Evolutionary conservation across 495 filamentous ascomycete species (phyloP).

Genomic region (Collariella sp.): DNA sequence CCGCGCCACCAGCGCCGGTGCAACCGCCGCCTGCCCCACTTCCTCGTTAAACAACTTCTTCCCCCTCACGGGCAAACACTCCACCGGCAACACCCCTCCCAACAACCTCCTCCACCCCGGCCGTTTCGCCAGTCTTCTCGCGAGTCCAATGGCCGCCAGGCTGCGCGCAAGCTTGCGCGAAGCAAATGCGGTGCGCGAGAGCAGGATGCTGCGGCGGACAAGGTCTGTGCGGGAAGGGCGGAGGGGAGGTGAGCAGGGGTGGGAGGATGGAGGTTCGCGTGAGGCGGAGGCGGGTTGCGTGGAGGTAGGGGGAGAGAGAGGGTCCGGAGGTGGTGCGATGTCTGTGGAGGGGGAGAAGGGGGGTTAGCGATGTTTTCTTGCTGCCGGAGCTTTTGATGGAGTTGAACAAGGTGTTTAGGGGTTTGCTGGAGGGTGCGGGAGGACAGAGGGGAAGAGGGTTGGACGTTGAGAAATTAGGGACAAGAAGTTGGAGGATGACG

Average conservation of each 20-base stretch:
- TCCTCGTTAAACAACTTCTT: no score
- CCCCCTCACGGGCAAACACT: conserved; percentile 30
- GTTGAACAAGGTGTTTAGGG: neutral
- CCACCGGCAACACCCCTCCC: conserved; percentile 38
- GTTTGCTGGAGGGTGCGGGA: no score
- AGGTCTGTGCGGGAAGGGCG: conserved; percentile 48
- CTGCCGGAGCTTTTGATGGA: neutral
- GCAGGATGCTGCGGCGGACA: conserved; percentile 47
- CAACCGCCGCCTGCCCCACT: conserved; percentile 8
- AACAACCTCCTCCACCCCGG: conserved; percentile 38
- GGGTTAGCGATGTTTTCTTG: neutral
- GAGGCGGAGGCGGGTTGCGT: conserved; percentile 45
- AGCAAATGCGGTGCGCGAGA: conserved; percentile 47
- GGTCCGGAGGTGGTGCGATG: conserved; percentile 46
- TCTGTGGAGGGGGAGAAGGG: conserved; percentile 28
- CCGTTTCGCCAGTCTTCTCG: conserved; percentile 35
- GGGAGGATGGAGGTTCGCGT: conserved; percentile 37
- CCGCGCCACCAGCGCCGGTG: conserved; percentile 30
- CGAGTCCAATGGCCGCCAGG: conserved; percentile 43
- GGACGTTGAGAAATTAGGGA: no score
- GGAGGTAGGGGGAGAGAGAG: conserved; percentile 48
- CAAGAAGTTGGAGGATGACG: no score
- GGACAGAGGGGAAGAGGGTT: no score
- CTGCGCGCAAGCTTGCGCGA: conserved; percentile 45
- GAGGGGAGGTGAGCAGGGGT: conserved; percentile 39